Conservation (phyloP, 805 yeast species). For the Candida ficus region DNA sequence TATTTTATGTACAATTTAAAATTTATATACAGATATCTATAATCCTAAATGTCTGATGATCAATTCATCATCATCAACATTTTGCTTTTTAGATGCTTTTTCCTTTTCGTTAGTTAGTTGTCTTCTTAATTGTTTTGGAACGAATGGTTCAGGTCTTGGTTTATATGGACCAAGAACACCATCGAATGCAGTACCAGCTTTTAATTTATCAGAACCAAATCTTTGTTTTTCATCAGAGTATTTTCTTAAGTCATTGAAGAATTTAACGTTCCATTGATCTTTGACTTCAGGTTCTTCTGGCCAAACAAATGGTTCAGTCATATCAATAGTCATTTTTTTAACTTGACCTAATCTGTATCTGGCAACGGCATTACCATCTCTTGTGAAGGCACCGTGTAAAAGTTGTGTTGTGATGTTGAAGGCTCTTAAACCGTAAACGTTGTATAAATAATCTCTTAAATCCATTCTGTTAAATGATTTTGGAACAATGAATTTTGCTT, state of each 20-base stretch:
- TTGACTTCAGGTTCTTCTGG: conserved; percentile 57
- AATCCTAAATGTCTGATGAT: conserved; percentile 20
- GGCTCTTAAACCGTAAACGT: conserved; percentile 86
- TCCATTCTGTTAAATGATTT: conserved; percentile 90
- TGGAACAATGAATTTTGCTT: conserved; percentile 94
- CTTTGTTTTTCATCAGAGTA: conserved; percentile 47
- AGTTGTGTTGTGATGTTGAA: conserved; percentile 83
- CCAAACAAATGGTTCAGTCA: conserved; percentile 95
- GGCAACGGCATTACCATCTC: conserved; percentile 55
- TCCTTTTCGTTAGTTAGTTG: conserved; percentile 41
- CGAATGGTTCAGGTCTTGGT: conserved; percentile 59
- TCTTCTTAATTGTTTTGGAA: conserved; percentile 45
- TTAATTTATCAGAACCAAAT: conserved; percentile 61
- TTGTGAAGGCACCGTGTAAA: conserved; percentile 61
- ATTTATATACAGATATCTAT: background rate
- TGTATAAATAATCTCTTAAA: conserved; percentile 87
- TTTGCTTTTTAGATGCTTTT: conserved; percentile 15
- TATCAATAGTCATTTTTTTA: conserved; percentile 95
- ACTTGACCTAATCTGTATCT: conserved; percentile 75
- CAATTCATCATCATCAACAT: conserved; percentile 18
- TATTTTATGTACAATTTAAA: conserved; percentile 6
- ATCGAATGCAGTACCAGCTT: conserved; percentile 67
- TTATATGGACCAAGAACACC: conserved; percentile 58
- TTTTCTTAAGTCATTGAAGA: conserved; percentile 43
- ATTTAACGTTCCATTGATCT: conserved; percentile 34